Evolutionary conservation across 73 alveolate species (phyloP), one percentile per base, ranked within the genome.

Genomic region (Paramecium primaurelia): DNA sequence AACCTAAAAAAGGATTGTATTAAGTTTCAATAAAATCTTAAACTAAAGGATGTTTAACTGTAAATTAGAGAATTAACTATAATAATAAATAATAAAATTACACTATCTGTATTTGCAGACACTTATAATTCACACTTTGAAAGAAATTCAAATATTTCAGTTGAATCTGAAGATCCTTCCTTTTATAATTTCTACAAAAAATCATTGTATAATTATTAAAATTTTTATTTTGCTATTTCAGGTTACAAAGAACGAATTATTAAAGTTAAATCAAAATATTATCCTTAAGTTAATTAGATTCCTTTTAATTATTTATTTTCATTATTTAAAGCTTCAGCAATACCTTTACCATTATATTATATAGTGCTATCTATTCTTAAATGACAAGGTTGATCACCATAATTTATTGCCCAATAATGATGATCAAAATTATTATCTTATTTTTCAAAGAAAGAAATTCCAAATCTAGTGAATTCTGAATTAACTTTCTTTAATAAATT

Each of bases 401-500:
- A 37, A 75, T 75, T 75, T 36, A 75, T 25, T 16, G 88, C 88
- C 58, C 58, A 75, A 42, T 75, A 75, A 36, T 75, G 88, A 36
- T 75, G 37, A 75, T 75, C 88, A 25, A 37, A 12, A 11, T 3
- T n/a, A 10, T 16, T 36, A 42, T 75, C 88, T 22, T 75, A 12
- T 37, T 75, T 75, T 22, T 38, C 64, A n/a, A 30, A 36, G 18
- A 75, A n/a, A 34, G 88, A 42, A 22, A 75, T 37, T 4, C 88
- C 88, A 42, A 75, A 75, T 75, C 88, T 75, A 6, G 88, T 75
- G 34, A 75, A 75, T 75, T 75, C 38, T 36, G 88, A 36, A 38
- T 75, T 38, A 8, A 42, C 60, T 22, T 75, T 75, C 47, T 75
- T 75, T 3, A 75, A 26, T 36, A 75, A 42, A 75, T 75, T 75